These are phyloP conservation scores for Candida glucosophila DNA, from an alignment of 1,139 yeast species.

Conservation along the genomic window DNA sequence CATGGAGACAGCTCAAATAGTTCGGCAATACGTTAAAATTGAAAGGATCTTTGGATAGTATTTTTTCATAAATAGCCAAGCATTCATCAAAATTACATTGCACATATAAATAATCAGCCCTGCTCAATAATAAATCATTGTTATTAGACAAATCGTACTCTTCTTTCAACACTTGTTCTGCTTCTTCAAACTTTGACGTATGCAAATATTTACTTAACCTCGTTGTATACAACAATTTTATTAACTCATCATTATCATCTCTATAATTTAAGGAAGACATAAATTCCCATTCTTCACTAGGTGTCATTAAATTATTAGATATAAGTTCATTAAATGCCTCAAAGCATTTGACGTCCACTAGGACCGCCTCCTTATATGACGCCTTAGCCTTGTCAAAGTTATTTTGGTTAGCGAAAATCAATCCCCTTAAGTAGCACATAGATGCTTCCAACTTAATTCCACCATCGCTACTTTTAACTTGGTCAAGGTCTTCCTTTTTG, in stretches of 20 bases:
- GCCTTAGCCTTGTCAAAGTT: slow-evolving; percentile 83
- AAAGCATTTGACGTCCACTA: slow-evolving; percentile 83
- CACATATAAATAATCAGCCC: slow-evolving; percentile 64
- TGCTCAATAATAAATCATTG: slow-evolving; percentile 58
- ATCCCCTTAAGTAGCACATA: slow-evolving; percentile 78
- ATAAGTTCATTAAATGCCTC: slow-evolving; percentile 86
- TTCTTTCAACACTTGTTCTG: slow-evolving; percentile 56
- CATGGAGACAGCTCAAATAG: slow-evolving; percentile 79
- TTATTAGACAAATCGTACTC: slow-evolving; percentile 67
- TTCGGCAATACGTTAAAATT: slow-evolving; percentile 71
- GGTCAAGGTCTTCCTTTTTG: slow-evolving; percentile 28
- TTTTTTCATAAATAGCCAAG: slow-evolving; percentile 59
- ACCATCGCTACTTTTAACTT: slow-evolving; percentile 48
- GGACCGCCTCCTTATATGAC: slow-evolving; percentile 78
- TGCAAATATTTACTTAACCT: slow-evolving; percentile 68
- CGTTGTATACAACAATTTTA: slow-evolving; percentile 67
- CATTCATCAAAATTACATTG: slow-evolving; percentile 81
- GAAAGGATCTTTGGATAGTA: slow-evolving; percentile 55
- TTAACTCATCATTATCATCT: slow-evolving; percentile 75
- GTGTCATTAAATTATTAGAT: slow-evolving; percentile 67
- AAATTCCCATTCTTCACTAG: slow-evolving; percentile 83
- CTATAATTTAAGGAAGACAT: slow-evolving; percentile 60
- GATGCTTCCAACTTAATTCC: slow-evolving; percentile 84
- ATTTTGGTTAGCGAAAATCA: slow-evolving; percentile 74
- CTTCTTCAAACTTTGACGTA: slow-evolving; percentile 51